Percentiles rank a stretch among this genome's conserved stretches.
Conservation (phyloP, 345 rosid species). For the Raphanus sativus region DNA sequence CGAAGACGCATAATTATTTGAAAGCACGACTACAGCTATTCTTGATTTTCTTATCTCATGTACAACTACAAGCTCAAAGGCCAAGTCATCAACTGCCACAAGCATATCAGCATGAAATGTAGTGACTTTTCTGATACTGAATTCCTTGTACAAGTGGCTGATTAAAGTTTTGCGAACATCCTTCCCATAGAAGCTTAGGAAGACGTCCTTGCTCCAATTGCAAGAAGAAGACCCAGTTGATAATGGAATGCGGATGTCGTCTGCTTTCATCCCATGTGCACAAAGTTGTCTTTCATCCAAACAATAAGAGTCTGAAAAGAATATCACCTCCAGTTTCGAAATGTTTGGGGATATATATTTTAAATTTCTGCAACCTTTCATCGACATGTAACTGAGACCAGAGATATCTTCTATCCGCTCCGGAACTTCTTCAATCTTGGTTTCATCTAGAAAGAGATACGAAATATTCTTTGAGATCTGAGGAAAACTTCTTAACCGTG, state of each 20-base stretch:
- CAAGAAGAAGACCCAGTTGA: background rate
- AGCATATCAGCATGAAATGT: background rate
- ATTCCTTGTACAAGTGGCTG: background rate
- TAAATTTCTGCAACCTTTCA: background rate
- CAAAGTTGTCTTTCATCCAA: no score
- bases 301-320: background rate
- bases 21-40: conserved; percentile 5
- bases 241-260: background rate
- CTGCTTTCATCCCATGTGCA: background rate
- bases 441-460: background rate
- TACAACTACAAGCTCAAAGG: background rate
- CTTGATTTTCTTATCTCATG: background rate
- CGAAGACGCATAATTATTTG: background rate
- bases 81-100: background rate
- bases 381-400: background rate
- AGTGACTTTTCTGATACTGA: background rate
- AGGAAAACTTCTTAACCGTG: background rate
- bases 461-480: background rate
- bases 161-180: background rate
- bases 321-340: conserved; percentile 2
- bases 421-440: background rate
- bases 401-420: background rate
- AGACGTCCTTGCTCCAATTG: background rate
- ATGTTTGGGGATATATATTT: background rate
- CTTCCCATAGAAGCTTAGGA: background rate